Evolutionary conservation across 2,329 filamentous ascomycete species (phyloP).

Genomic region (Magnaporthales sp.): DNA sequence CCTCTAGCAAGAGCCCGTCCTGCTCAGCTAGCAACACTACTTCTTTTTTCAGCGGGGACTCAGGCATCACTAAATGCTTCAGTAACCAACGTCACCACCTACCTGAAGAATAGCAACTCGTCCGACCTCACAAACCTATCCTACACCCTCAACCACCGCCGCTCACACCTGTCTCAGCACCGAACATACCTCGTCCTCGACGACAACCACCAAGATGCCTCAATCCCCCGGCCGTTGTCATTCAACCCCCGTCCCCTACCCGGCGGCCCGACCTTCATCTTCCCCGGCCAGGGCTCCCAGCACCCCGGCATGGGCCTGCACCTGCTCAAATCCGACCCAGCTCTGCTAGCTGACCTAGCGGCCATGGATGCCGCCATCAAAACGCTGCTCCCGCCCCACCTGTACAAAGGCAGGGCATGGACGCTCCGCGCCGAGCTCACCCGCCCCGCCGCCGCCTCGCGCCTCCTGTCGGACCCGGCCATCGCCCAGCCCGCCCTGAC

Average conservation of each 20-base stretch:
- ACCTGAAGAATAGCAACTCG: neutral
- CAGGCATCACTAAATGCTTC: neutral
- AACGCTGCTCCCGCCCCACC: neutral
- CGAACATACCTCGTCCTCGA: neutral
- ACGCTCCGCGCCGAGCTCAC: neutral
- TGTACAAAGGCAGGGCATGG: neutral
- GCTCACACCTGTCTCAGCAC: neutral
- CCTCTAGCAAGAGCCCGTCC: neutral
- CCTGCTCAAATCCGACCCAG: conserved; percentile 9
- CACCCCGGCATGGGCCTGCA: conserved; percentile 19
- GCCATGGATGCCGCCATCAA: neutral
- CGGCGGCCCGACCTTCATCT: conserved; percentile 13
- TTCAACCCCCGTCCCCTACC: neutral
- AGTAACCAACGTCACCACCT: neutral
- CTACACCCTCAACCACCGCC: neutral
- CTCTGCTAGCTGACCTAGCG: neutral
- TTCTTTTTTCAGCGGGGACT: neutral
- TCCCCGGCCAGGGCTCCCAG: conserved; percentile 26
- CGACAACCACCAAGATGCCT: neutral
- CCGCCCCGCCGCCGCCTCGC: neutral
- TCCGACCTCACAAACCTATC: neutral
- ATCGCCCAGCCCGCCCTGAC: conserved; percentile 20
- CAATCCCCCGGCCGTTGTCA: neutral
- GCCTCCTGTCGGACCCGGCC: conserved; percentile 5
- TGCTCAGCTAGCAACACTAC: neutral